These are phyloP conservation scores for Fusarium siculi DNA, from an alignment of 2,329 filamentous ascomycete species.

Conservation along the genomic window DNA sequence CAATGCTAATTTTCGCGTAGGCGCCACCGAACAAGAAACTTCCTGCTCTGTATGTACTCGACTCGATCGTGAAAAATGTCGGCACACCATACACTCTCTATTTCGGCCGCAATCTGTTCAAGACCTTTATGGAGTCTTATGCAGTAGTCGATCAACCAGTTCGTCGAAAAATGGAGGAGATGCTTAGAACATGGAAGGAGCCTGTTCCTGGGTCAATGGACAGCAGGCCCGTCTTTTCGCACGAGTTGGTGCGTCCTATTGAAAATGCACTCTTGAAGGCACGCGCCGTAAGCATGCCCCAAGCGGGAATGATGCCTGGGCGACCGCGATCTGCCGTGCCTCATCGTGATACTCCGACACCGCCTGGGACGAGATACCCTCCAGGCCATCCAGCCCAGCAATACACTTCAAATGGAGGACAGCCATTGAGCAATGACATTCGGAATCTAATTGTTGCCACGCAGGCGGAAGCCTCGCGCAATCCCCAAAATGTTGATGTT, in stretches of 20 bases:
- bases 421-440: conserved; percentile 81
- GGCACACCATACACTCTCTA: conserved; percentile 97
- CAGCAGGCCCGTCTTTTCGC: conserved; percentile 88
- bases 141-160: conserved; percentile 85
- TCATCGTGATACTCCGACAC: conserved; percentile 79
- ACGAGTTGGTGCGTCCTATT: conserved; percentile 87
- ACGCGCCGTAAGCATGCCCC: conserved; percentile 67
- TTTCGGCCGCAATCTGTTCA: conserved; percentile 89
- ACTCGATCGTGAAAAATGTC: conserved; percentile 98
- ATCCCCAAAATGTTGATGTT: conserved; percentile 78
- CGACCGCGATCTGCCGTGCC: conserved; percentile 63
- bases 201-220: conserved; percentile 94
- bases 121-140: conserved; percentile 97
- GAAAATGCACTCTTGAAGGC: conserved; percentile 94
- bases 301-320: conserved; percentile 58
- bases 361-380: conserved; percentile 62
- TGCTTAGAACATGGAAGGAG: conserved; percentile 98
- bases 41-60: conserved; percentile 95
- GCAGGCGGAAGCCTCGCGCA: conserved; percentile 78
- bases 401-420: conserved; percentile 48
- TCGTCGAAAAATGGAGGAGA: conserved; percentile 92
- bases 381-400: conserved; percentile 43
- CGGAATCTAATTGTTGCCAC: conserved; percentile 79
- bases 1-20: conserved; percentile 64
- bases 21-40: conserved; percentile 89